Percentiles rank a stretch among this genome's conserved stretches.
Conservation (phyloP, 2,329 filamentous ascomycete species). For the Aspergillus fumigatus region DNA sequence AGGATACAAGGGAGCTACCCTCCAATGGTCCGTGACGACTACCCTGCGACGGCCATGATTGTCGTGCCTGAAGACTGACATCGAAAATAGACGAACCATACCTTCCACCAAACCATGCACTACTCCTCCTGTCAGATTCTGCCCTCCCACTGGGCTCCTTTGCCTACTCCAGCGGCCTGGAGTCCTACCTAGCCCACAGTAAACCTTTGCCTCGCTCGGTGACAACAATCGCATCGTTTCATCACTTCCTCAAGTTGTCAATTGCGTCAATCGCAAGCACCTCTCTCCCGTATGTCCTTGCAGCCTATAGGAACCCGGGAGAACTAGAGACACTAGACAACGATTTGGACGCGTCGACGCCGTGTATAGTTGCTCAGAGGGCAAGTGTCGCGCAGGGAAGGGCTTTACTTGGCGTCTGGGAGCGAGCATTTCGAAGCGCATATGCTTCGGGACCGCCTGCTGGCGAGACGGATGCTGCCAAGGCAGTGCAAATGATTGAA, state of each 20-base stretch:
- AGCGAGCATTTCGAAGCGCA: constrained; percentile 46
- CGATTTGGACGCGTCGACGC: constrained; percentile 59
- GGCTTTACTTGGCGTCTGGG: constrained; percentile 58
- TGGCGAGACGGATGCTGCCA: constrained; percentile 16
- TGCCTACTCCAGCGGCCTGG: constrained; percentile 60
- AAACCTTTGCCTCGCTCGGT: constrained; percentile 33
- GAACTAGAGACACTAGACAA: constrained; percentile 54
- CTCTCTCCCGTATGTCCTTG: constrained; percentile 56
- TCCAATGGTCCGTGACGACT: constrained; percentile 1
- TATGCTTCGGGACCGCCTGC: constrained; percentile 18
- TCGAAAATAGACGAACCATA: constrained; percentile 2
- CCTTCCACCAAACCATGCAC: constrained; percentile 43
- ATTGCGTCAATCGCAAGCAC: constrained; percentile 55
- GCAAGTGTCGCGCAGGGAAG: constrained; percentile 59
- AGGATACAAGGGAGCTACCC: background rate
- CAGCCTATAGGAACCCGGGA: constrained; percentile 49
- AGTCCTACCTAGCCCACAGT: constrained; percentile 60
- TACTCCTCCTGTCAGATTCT: constrained; percentile 60
- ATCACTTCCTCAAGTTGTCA: constrained; percentile 54
- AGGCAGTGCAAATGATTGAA: constrained; percentile 27
- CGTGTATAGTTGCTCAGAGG: constrained; percentile 58
- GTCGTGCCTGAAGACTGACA: background rate
- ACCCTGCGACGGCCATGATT: background rate
- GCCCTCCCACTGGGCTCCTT: constrained; percentile 62
- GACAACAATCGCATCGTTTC: constrained; percentile 43